phyloP scores from a whole-genome alignment of 352 stramenopile species.

The Globisporangium perplexum region DNA sequence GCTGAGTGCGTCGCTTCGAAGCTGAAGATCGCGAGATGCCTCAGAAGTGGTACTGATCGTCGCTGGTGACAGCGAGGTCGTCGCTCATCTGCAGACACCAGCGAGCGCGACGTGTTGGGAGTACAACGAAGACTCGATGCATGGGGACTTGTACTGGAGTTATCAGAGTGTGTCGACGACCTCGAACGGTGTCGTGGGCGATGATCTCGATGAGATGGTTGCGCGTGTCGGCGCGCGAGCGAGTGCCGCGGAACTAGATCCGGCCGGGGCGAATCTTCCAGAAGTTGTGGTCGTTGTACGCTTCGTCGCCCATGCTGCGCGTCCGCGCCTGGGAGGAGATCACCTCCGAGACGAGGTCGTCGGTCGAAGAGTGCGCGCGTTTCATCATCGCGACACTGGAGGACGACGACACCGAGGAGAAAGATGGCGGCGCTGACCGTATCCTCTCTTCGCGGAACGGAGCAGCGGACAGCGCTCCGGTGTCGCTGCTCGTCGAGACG shows the following conservation, averaged over 20 bases:
- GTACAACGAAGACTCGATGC: too few relatives aligned
- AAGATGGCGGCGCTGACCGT: constrained; percentile 5
- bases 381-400: neutral
- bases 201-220: too few relatives aligned
- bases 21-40: too few relatives aligned
- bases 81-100: too few relatives aligned
- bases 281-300: constrained; percentile 86
- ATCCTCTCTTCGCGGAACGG: constrained; percentile 1
- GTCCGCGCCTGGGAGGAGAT: constrained; percentile 42
- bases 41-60: too few relatives aligned
- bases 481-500: constrained; percentile 2
- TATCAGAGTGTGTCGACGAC: too few relatives aligned
- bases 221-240: too few relatives aligned
- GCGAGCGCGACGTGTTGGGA: too few relatives aligned
- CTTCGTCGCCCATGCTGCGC: constrained; percentile 63
- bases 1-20: neutral
- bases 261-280: constrained; percentile 63
- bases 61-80: too few relatives aligned
- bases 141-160: too few relatives aligned
- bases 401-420: constrained; percentile 1
- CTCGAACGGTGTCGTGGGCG: too few relatives aligned
- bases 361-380: constrained; percentile 11
- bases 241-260: too few relatives aligned
- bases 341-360: constrained; percentile 47
- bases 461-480: neutral